Conservation (phyloP, 73 alveolate species). For the Symbiodinium natans region DNA sequence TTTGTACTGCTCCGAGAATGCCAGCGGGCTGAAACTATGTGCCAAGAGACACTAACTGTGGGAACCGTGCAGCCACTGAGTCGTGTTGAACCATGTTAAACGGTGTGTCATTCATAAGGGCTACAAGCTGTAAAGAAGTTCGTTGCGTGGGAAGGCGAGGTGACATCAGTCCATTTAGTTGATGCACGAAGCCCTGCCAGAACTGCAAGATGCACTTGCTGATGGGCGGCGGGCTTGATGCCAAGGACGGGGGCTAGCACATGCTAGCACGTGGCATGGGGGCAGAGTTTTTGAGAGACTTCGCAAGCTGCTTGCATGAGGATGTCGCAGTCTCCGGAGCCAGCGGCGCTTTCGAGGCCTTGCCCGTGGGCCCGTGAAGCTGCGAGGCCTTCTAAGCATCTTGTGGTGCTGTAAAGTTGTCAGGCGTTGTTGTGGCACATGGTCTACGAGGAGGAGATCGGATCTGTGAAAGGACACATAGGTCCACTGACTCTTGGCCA, state of each 20-base stretch:
- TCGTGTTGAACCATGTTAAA: too few relatives aligned
- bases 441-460: slow-evolving; percentile 96
- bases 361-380: background rate
- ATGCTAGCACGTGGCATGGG: too few relatives aligned
- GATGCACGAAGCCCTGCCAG: background rate
- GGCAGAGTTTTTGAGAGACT: too few relatives aligned
- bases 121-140: too few relatives aligned
- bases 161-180: too few relatives aligned
- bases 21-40: background rate
- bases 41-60: background rate
- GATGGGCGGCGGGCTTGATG: slow-evolving; percentile 98
- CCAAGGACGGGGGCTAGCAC: slow-evolving; percentile 97
- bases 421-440: slow-evolving; percentile 95
- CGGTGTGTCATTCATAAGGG: too few relatives aligned
- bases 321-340: slow-evolving; percentile 88
- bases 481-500: slow-evolving; percentile 95
- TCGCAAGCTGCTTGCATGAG: background rate
- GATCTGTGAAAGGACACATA: slow-evolving; percentile 97
- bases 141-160: too few relatives aligned
- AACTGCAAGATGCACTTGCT: slow-evolving; percentile 96
- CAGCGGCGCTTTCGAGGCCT: slow-evolving; percentile 90
- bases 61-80: too few relatives aligned
- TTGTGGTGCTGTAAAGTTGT: background rate
- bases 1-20: slow-evolving; percentile 93
- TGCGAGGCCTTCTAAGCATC: background rate